Evolutionary conservation across 2,329 filamentous ascomycete genomes (phyloP), one percentile per base, ranked within the genome.

Genomic region (Fusarium solani-melongenae): DNA sequence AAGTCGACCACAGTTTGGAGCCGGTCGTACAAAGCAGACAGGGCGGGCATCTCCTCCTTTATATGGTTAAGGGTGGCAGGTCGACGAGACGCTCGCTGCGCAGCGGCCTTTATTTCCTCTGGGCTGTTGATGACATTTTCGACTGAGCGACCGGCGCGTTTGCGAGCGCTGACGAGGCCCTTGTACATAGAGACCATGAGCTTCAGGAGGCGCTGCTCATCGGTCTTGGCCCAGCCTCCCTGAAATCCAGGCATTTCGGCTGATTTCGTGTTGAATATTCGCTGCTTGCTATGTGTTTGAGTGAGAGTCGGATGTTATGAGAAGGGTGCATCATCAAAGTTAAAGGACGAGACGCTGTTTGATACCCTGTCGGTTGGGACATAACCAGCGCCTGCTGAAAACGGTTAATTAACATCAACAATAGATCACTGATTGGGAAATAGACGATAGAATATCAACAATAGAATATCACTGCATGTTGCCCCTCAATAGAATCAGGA

Each of bases 401-500:
- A 46, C 46, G 31, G 17, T 31, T 29, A 29, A 51, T n/a, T 29
- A 20, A 31, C 27, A 51, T 29, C 2, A n/a, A 31, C 27, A 31
- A 51, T 51, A 11, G 27, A 17, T 11, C 27, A 31, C 27, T 20
- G 27, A 51, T 14, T 46, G 17, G 46, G 27, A n/a, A 4, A 29
- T 31, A 6, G 46, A 51, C 46, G 20, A 51, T 31, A 51, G 46
- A 29, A n/a, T 31, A 51, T n/a, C 6, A n/a, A 51, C 46, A 51
- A 51, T 51, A 72, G 62, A 62, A 65, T 55, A 66, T 57, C 62
- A 67, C 57, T 67, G 39, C 65, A 74, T 71, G 66, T 71, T 74
- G 67, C 72, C 70, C 72, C 64, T 72, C 64, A 66, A 70, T 74
- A 66, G 67, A 72, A 39, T 38, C 24, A 66, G 65, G 57, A 46